Percentiles rank a stretch among this genome's conserved stretches.
phyloP scores from a whole-genome alignment of 768 basidiomycete species.

The Pholiota microspora region DNA sequence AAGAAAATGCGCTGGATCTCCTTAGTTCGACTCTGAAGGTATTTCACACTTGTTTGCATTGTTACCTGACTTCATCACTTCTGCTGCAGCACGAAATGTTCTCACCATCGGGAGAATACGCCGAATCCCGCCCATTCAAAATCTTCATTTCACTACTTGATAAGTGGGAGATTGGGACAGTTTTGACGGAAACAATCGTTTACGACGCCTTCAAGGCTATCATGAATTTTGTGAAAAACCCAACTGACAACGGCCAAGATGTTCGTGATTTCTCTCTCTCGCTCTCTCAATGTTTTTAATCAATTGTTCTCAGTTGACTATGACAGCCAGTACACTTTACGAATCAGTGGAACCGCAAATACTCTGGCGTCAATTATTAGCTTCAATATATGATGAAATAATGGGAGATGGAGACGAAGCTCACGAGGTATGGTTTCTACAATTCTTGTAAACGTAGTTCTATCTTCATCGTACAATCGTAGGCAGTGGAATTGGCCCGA shows the following conservation, averaged over 20 bases:
- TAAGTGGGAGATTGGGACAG: slow-evolving; percentile 93
- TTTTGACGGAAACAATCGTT: slow-evolving; percentile 74
- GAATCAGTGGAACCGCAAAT: slow-evolving; percentile 91
- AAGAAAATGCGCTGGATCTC: slow-evolving; percentile 66
- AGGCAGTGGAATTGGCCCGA: slow-evolving; percentile 66
- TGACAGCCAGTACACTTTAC: slow-evolving; percentile 86
- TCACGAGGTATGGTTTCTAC: slow-evolving; percentile 45
- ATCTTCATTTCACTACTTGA: slow-evolving; percentile 93
- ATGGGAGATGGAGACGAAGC: slow-evolving; percentile 34
- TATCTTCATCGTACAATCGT: background rate
- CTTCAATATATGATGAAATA: slow-evolving; percentile 54
- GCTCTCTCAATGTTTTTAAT: background rate
- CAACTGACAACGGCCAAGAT: slow-evolving; percentile 57
- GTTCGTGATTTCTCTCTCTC: slow-evolving; percentile 34
- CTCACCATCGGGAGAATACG: slow-evolving; percentile 65
- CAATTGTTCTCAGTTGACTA: slow-evolving; percentile 47
- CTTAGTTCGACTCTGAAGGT: slow-evolving; percentile 72
- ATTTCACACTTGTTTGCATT: slow-evolving; percentile 4
- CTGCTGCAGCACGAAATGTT: slow-evolving; percentile 69
- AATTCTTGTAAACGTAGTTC: background rate
- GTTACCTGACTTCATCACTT: slow-evolving; percentile 1
- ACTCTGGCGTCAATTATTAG: slow-evolving; percentile 78
- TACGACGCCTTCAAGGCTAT: slow-evolving; percentile 80
- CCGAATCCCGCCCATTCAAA: slow-evolving; percentile 87
- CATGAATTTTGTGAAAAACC: slow-evolving; percentile 49